A percentile compares a stretch with the other conserved stretches of the same genome.
Conservation (phyloP, 306 rosid species). For the Cucumis sativus region DNA sequence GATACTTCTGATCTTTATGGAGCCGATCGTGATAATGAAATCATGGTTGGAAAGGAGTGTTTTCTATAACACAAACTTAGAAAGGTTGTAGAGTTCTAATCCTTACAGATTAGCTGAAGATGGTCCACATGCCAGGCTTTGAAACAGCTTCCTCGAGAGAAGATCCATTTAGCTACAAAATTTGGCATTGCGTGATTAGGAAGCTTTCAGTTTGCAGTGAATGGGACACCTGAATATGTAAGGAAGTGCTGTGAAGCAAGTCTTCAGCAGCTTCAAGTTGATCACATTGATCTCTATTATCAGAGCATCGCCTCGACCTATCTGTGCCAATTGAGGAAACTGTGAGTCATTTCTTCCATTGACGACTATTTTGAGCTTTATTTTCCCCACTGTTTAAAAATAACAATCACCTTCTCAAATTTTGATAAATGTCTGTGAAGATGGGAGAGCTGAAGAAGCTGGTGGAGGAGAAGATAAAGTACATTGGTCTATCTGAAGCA, state of each 20-base stretch:
- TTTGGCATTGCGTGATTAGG: slow-evolving; percentile 34
- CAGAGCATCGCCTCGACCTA: slow-evolving; percentile 64
- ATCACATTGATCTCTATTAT: slow-evolving; percentile 68
- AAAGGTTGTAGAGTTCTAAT: background rate
- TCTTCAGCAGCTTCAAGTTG: slow-evolving; percentile 53
- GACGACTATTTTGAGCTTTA: background rate
- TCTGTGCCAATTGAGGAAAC: slow-evolving; percentile 73
- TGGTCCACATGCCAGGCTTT: slow-evolving; percentile 29
- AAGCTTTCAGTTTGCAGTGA: slow-evolving; percentile 14
- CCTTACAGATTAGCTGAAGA: background rate
- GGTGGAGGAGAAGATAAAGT: slow-evolving; percentile 58
- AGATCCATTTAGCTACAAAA: slow-evolving; percentile 56
- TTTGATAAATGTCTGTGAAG: slow-evolving; percentile 12
- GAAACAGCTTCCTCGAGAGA: slow-evolving; percentile 54
- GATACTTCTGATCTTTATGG: slow-evolving; percentile 66
- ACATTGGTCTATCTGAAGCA: slow-evolving; percentile 65
- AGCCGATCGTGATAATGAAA: slow-evolving; percentile 38
- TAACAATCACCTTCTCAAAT: background rate
- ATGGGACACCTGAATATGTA: slow-evolving; percentile 67
- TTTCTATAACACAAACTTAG: background rate
- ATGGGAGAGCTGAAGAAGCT: slow-evolving; percentile 63
- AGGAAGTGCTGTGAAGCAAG: slow-evolving; percentile 64
- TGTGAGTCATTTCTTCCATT: slow-evolving; percentile 20
- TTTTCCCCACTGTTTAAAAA: background rate
- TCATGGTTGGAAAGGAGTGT: slow-evolving; percentile 60